Evolutionary conservation across 768 basidiomycete genomes (phyloP).

Genomic region (Lactarius akahatsu): DNA sequence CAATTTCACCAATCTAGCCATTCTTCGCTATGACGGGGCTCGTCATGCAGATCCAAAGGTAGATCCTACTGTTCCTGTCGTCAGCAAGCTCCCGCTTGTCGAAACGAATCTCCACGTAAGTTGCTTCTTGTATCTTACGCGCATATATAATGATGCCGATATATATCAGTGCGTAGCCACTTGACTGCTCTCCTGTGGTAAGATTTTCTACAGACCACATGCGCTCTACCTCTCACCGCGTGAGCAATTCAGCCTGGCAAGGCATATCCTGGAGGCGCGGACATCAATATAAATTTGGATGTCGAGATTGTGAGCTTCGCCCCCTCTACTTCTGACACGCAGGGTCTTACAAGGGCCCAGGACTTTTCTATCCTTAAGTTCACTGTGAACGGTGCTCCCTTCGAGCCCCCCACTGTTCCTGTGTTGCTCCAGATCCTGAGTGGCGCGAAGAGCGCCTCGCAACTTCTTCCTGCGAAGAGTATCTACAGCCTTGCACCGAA

Average conservation of each 20-base stretch:
- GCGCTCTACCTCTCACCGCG: background rate
- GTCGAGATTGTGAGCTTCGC: constrained; percentile 28
- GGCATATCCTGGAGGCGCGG: constrained; percentile 19
- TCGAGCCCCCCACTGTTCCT: constrained; percentile 11
- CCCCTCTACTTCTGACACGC: constrained; percentile 7
- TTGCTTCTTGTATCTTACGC: background rate
- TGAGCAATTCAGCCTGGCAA: constrained; percentile 15
- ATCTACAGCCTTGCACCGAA: constrained; percentile 14
- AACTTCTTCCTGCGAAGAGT: constrained; percentile 12
- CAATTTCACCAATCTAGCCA: constrained; percentile 39
- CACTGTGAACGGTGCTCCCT: background rate
- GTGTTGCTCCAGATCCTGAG: constrained; percentile 24
- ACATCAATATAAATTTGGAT: constrained; percentile 21
- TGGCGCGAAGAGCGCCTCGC: constrained; percentile 9
- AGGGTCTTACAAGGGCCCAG: background rate
- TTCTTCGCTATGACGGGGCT: constrained; percentile 42
- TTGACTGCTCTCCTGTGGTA: constrained; percentile 1
- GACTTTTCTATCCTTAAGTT: background rate
- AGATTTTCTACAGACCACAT: background rate
- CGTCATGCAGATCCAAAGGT: constrained; percentile 35
- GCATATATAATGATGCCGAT: background rate
- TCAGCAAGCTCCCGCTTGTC: constrained; percentile 20
- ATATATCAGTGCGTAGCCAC: background rate
- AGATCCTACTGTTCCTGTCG: constrained; percentile 20
- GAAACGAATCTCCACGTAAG: constrained; percentile 30